Base-by-base conservation (phyloP, 805 yeast species). In the Grigorovia transvaalensis region DNA sequence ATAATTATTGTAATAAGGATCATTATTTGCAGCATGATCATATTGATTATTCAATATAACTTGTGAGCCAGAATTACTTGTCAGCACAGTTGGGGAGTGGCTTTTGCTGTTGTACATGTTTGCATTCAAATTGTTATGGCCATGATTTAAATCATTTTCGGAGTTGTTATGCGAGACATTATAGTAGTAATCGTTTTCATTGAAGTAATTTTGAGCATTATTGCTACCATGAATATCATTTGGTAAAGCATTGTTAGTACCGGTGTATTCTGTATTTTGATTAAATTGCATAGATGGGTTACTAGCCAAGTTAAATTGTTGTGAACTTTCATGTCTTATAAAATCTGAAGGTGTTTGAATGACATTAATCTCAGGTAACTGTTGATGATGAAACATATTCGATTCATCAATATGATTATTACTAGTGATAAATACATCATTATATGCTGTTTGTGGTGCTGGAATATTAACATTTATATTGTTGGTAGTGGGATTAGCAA, bases 301-400 rank as follows among this genome's bases (percentile, higher is more conserved):
- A 35, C 49, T 45, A n/a, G 49, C 47, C 15, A 40, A 13, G 42
- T 41, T 40, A 23, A 41, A 45, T 9, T 44, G 43, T 49, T 59
- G 57, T 13, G 46, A 9, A 44, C 45, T 49, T 12, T 49, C 45
- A 29, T 44, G 42, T 27, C 54, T 57, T 18, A 52, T 54, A 18
- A 57, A 53, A 48, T 59, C 63, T 19, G 63, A 60, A 6, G 66
- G 54, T 17, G 57, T 58, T 46, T 61, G 66, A 29, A 61, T 54
- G 8, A 65, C 59, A 48, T 64, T 63, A 44, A 64, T 62, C 5
- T 58, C 51, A 5, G 68, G 67, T 38, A 61, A 51, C 40, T 55
- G 59, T 38, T 38, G 42, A 38, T 38, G 42, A 38, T 38, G n/a
- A 51, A 50, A 54, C 47, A 49, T 50, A 17, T 52, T 40, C 4